phyloP scores from a whole-genome alignment of 495 filamentous ascomycete species.

The Neurospora sp. region DNA sequence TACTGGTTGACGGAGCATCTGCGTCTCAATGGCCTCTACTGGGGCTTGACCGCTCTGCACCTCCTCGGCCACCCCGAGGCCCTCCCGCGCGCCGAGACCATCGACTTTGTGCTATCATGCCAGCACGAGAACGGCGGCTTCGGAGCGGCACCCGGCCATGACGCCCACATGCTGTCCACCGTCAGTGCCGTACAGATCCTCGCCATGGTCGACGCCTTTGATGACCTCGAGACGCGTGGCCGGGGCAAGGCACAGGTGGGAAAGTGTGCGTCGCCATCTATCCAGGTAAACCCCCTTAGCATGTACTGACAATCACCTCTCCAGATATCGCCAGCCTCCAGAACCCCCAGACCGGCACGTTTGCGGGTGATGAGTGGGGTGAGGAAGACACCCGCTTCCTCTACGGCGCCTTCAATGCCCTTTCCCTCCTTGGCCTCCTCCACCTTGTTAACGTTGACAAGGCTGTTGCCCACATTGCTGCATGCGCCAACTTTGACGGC shows the following conservation, averaged over 20 bases:
- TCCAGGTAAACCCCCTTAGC: neutral
- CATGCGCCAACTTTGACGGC: conserved; percentile 86
- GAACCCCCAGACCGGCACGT: conserved; percentile 68
- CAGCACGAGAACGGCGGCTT: conserved; percentile 83
- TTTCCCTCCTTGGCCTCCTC: conserved; percentile 68
- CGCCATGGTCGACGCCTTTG: conserved; percentile 71
- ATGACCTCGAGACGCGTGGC: conserved; percentile 61
- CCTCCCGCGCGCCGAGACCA: conserved; percentile 67
- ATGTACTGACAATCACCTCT: conserved; percentile 6
- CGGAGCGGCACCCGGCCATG: conserved; percentile 85
- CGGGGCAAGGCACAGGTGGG: conserved; percentile 63
- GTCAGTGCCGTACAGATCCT: conserved; percentile 89
- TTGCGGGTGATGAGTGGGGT: conserved; percentile 92
- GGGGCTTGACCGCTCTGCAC: conserved; percentile 85
- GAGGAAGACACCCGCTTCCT: conserved; percentile 92
- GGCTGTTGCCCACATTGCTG: conserved; percentile 64
- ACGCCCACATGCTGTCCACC: conserved; percentile 91
- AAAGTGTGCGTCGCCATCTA: conserved; percentile 47
- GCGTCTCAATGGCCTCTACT: conserved; percentile 89
- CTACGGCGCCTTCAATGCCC: conserved; percentile 74
- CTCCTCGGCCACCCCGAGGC: conserved; percentile 71
- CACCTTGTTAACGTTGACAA: conserved; percentile 64
- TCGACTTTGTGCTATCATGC: conserved; percentile 88
- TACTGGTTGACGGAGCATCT: conserved; percentile 97
- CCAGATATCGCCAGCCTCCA: conserved; percentile 76